Evolutionary conservation across 2,329 filamentous ascomycete genomes (phyloP).

Genomic region (Dactylonectria macrodidyma): DNA sequence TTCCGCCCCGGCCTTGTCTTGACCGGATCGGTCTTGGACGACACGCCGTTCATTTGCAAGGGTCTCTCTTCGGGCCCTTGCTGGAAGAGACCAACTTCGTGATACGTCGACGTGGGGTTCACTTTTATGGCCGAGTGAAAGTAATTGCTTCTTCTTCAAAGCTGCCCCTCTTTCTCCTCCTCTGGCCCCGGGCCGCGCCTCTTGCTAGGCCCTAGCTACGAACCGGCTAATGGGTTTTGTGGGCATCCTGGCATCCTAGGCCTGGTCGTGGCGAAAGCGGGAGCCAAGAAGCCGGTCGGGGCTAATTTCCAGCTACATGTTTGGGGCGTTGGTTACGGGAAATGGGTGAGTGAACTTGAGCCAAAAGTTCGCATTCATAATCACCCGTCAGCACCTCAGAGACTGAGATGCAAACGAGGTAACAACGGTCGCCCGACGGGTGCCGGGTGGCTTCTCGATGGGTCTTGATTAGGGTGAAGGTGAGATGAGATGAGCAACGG

Average conservation of each 20-base stretch:
- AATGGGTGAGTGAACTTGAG: neutral
- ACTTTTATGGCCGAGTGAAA: conserved; percentile 1
- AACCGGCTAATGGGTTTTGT: conserved; percentile 33
- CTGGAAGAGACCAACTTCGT: conserved; percentile 6
- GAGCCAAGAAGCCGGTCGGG: conserved; percentile 27
- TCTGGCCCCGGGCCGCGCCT: conserved; percentile 37
- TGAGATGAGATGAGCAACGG: conserved; percentile 21
- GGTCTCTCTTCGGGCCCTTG: neutral
- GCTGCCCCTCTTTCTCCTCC: conserved; percentile 4
- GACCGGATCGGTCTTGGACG: conserved; percentile 13
- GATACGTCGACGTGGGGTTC: conserved; percentile 24
- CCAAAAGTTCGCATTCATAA: conserved; percentile 31
- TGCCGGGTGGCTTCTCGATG: conserved; percentile 23
- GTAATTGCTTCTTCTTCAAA: conserved; percentile 28
- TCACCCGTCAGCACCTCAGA: conserved; percentile 32
- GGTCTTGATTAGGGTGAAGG: conserved; percentile 23
- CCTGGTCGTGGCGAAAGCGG: conserved; percentile 27
- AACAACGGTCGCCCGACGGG: neutral
- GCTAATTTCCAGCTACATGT: conserved; percentile 30
- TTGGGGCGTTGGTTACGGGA: conserved; percentile 33
- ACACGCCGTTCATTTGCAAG: conserved; percentile 17
- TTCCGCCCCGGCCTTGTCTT: conserved; percentile 1
- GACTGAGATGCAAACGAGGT: conserved; percentile 22
- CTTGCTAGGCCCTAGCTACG: conserved; percentile 26
- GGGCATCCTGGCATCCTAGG: conserved; percentile 27